These are phyloP conservation scores for Magnusiomyces sp. DNA, from an alignment of 1,139 yeast genomes.

Conservation along the genomic window DNA sequence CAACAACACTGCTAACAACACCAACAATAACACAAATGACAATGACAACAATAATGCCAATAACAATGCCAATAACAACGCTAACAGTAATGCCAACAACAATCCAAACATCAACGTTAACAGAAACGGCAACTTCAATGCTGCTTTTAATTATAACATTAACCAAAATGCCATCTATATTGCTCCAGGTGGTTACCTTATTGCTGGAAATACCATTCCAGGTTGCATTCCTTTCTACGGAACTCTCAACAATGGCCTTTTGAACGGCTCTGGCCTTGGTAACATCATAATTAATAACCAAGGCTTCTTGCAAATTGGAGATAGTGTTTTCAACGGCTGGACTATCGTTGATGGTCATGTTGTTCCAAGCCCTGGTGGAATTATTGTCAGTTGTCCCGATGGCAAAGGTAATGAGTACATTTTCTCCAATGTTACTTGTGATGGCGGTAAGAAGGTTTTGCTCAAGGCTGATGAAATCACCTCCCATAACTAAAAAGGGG, in stretches of 20 bases:
- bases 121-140: neutral
- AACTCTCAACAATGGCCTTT: conserved; percentile 1
- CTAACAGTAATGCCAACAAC: neutral
- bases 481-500: no score
- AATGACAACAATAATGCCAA: neutral
- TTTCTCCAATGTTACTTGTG: neutral
- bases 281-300: neutral
- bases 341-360: conserved; percentile 1
- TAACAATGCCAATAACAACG: neutral
- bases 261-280: neutral
- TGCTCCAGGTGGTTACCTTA: conserved; percentile 4
- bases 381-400: conserved; percentile 3
- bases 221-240: conserved; percentile 3
- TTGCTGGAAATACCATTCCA: neutral
- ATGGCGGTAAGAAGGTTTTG: no score
- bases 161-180: neutral
- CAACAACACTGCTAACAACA: no score
- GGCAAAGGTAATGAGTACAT: neutral
- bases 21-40: no score
- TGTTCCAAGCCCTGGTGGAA: neutral
- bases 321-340: neutral
- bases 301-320: conserved; percentile 1
- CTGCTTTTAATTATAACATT: neutral
- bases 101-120: neutral
- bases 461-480: no score